A percentile compares a stretch with the other conserved stretches of the same genome.
phyloP scores from a whole-genome alignment of 2,329 filamentous ascomycete species.

The Xylogone sp. region DNA sequence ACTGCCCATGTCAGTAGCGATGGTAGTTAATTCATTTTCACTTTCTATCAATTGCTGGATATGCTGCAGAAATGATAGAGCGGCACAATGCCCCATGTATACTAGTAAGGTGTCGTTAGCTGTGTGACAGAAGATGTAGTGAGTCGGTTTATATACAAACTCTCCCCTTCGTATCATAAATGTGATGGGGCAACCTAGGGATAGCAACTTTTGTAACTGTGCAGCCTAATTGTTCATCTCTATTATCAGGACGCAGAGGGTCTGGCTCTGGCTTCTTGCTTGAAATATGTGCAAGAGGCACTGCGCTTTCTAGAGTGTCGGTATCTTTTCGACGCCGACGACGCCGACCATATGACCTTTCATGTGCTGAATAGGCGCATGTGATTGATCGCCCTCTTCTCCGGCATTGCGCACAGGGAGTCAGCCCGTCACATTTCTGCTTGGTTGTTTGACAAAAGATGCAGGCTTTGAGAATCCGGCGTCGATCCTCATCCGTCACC shows the following conservation, averaged over 20 bases:
- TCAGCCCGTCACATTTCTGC: constrained; percentile 3
- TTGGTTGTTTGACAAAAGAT: constrained; percentile 1
- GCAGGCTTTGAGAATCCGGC: constrained; percentile 3
- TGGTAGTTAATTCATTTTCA: neutral
- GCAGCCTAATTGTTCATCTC: neutral
- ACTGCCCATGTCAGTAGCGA: neutral
- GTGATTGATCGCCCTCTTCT: neutral
- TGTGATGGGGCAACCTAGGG: neutral
- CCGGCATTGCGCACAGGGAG: constrained; percentile 3
- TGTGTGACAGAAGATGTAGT: neutral
- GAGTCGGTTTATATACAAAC: constrained; percentile 1
- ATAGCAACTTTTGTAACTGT: neutral
- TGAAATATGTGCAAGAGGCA: neutral
- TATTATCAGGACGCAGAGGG: no score
- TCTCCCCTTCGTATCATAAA: constrained; percentile 3
- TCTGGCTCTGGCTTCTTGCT: neutral
- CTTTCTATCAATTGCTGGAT: constrained; percentile 2
- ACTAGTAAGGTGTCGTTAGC: neutral
- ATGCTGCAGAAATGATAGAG: constrained; percentile 2
- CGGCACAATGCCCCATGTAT: constrained; percentile 2
- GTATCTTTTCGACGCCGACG: neutral
- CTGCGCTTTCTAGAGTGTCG: neutral
- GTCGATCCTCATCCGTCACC: constrained; percentile 2
- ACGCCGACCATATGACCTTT: neutral
- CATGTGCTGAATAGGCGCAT: constrained; percentile 1